Evolutionary conservation across 345 rosid genomes (phyloP).

Genomic region (Salix suchowensis): DNA sequence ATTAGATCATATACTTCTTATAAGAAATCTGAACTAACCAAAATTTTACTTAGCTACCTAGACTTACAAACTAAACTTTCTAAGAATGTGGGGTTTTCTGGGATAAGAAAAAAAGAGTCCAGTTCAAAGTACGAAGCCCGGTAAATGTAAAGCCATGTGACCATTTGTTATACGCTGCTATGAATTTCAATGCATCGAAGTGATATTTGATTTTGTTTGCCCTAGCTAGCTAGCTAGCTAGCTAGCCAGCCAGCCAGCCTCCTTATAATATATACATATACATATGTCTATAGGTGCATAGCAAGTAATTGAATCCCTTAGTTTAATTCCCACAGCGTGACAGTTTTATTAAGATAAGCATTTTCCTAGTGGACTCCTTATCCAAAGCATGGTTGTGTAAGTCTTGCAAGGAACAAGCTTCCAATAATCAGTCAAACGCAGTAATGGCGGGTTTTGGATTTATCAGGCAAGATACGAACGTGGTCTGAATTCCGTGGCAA

Average conservation of each 20-base stretch:
- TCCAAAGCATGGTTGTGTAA: constrained; percentile 27
- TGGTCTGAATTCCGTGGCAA: constrained; percentile 7
- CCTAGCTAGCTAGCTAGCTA: no score
- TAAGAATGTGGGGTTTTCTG: no score
- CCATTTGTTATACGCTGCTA: no score
- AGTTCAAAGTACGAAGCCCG: no score
- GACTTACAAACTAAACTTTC: no score
- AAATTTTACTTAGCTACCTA: no score
- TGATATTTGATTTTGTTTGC: no score
- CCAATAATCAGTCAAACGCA: constrained; percentile 21
- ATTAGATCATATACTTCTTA: fast-evolving
- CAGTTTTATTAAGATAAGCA: background rate
- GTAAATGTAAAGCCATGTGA: no score
- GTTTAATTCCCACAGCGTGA: background rate
- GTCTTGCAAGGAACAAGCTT: constrained; percentile 23
- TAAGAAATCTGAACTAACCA: fast-evolving
- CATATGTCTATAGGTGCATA: background rate
- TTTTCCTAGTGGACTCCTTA: background rate
- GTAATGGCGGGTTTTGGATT: constrained; percentile 42
- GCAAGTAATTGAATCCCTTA: background rate
- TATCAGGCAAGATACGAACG: constrained; percentile 31
- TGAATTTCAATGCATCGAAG: no score
- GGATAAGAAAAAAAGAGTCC: no score
- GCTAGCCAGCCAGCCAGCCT: no score
- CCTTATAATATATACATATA: no score